Conservation (phyloP, 192 early-diverging fungal species). For the Entophlyctis helioformis region DNA sequence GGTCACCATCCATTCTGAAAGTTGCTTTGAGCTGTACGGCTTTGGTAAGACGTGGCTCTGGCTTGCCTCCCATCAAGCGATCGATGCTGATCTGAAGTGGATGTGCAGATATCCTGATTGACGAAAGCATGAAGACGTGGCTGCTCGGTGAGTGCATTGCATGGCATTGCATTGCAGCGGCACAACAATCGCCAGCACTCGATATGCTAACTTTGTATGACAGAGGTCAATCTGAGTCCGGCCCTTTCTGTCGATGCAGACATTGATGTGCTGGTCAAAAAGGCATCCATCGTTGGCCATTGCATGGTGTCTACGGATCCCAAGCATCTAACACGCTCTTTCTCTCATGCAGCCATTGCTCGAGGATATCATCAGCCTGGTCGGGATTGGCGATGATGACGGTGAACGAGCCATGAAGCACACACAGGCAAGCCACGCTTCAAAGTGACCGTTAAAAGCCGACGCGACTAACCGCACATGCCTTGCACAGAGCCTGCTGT, state of each 20-base stretch:
- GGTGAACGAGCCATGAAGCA: too few species aligned
- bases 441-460: too few species aligned
- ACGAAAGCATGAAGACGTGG: slow-evolving; percentile 24
- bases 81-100: not conserved
- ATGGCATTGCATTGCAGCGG: not conserved
- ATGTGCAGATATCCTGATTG: slow-evolving; percentile 24
- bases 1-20: slow-evolving; percentile 1
- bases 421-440: too few species aligned
- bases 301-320: not conserved
- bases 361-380: slow-evolving; percentile 14
- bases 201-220: not conserved
- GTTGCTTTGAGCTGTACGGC: slow-evolving; percentile 38
- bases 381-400: slow-evolving; percentile 11
- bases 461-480: too few species aligned
- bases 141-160: slow-evolving; percentile 13
- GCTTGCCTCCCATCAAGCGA: not conserved
- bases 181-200: not conserved
- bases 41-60: slow-evolving; percentile 16
- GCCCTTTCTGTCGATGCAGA: slow-evolving; percentile 26
- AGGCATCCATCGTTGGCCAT: slow-evolving; percentile 5
- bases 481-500: too few species aligned
- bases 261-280: slow-evolving; percentile 27
- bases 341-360: slow-evolving; percentile 12
- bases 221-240: slow-evolving; percentile 36
- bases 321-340: not conserved